Base-by-base conservation (phyloP, 2,329 filamentous ascomycete genomes). In the Diaporthe australafricana region DNA sequence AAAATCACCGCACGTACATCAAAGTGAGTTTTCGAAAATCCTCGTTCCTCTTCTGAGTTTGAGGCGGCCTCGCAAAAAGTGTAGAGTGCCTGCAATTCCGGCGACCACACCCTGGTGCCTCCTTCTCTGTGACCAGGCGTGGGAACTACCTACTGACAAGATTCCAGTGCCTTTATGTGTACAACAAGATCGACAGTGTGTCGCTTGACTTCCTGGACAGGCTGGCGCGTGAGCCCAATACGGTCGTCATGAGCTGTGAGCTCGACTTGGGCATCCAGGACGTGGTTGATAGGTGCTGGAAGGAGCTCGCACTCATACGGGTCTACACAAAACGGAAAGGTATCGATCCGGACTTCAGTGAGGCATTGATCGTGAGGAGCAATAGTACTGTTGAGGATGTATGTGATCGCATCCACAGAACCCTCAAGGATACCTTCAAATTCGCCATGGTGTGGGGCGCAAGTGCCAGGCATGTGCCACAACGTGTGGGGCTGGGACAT, bases 151-250 rank as follows among this genome's bases (percentile, higher is more conserved):
- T 50, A 38, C 60, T 65, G 17, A 65, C 17, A 20, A 14, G n/a
- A 4, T 5, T n/a, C 7, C 17, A 65, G 81, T 92, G 94, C 80
- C 88, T 99, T 40, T 99, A 99, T 84, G 96, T 98, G 40, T 99
- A 99, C 91, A 99, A 99, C 92, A 99, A 99, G 85, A 97, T 99
- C 84, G 96, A 99, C 85, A 92, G 91, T 81, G 94, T 99, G 73
- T 96, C 93, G 52, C 89, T 99, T 75, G 95, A 98, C 80, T 97
- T 97, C 83, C 89, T 99, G 60, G 94, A 99, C 86, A 91, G 93
- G 80, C 87, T 99, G 27, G 96, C 97, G 6, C 92, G 95, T 73
- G 97, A 99, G 84, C 94, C 95, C 3, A 88, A 98, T 81, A 98
- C 97, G 0, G 94, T 93, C 32, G 96, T 99, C 80, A 99, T 99